Evolutionary conservation across 176 grass and related monocot species (phyloP).

Genomic region (Oryza longistaminata): DNA sequence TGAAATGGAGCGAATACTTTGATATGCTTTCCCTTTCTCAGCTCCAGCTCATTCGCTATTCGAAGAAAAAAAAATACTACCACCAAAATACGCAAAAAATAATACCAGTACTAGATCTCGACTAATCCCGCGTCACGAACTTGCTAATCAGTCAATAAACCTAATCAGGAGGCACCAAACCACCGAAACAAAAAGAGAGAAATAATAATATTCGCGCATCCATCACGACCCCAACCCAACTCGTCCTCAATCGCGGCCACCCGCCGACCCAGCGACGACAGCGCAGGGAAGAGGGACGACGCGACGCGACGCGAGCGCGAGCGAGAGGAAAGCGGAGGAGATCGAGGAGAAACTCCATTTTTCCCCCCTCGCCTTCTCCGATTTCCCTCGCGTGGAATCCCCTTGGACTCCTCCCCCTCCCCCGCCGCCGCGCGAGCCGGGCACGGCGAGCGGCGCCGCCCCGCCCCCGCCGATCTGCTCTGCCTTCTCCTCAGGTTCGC

Average conservation of each 20-base stretch:
- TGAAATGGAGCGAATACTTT: no score
- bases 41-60: not conserved
- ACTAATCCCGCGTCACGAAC: no score
- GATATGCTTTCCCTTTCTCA: not conserved
- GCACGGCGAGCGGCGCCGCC: not conserved
- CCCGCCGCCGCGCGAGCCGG: not conserved
- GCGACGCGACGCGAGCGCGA: not conserved
- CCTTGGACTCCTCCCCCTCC: constrained; percentile 27
- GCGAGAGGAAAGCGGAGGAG: constrained; percentile 36
- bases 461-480: not conserved
- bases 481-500: constrained; percentile 46
- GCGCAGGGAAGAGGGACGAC: not conserved
- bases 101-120: not conserved
- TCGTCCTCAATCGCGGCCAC: not conserved
- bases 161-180: not conserved
- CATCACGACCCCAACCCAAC: not conserved
- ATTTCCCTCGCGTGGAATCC: constrained; percentile 14
- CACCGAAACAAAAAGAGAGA: not conserved
- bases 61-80: no score
- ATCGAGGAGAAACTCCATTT: not conserved
- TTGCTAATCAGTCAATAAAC: not conserved
- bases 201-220: not conserved
- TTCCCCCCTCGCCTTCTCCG: not conserved
- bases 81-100: not conserved
- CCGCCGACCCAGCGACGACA: constrained; percentile 12